These are phyloP conservation scores for Candida maesae DNA, from an alignment of 805 yeast species.

Conservation along the genomic window DNA sequence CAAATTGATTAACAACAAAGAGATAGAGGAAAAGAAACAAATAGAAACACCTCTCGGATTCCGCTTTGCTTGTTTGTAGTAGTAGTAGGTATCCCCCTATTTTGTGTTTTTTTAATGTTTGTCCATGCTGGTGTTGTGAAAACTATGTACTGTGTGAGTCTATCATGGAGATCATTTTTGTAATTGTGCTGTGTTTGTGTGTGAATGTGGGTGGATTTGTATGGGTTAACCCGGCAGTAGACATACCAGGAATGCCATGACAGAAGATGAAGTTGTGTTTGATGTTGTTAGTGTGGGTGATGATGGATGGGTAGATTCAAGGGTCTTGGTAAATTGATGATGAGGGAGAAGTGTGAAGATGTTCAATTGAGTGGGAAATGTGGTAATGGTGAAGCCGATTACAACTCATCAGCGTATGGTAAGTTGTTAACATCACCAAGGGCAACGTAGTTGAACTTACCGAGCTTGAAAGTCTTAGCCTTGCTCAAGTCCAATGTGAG, in stretches of 20 bases:
- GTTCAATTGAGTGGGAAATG: neutral
- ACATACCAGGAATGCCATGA: no score
- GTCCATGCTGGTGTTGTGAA: constrained; percentile 5
- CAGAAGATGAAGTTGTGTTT: neutral
- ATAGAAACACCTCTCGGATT: no score
- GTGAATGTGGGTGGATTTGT: neutral
- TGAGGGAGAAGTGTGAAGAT: neutral
- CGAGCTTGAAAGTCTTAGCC: constrained; percentile 43
- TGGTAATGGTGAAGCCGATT: no score
- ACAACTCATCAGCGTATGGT: constrained; percentile 89
- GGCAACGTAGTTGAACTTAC: constrained; percentile 78
- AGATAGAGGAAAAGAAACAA: no score
- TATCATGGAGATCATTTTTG: constrained; percentile 1
- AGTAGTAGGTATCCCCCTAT: no score
- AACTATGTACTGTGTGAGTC: constrained; percentile 8
- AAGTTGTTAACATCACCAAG: constrained; percentile 83
- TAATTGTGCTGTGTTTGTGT: no score
- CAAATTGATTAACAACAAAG: no score
- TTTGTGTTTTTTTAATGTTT: no score
- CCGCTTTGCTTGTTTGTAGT: no score
- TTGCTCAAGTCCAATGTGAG: constrained; percentile 34
- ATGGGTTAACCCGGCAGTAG: no score
- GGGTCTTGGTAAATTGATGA: no score
- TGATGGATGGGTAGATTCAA: no score
- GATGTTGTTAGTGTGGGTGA: neutral